Conservation (phyloP, 345 rosid genomes). For the Brassica rapa region DNA sequence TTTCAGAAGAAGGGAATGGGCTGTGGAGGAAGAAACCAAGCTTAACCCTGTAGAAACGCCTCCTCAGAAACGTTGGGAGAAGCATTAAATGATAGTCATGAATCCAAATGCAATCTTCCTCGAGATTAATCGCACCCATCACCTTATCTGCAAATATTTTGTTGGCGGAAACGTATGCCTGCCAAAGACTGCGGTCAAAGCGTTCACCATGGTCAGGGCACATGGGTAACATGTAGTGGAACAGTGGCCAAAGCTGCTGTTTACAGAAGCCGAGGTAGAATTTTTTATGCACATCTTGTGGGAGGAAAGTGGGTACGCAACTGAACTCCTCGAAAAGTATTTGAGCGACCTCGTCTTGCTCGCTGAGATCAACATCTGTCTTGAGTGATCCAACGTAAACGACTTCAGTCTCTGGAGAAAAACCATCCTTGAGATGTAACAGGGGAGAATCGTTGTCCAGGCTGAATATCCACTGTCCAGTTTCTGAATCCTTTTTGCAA, state of each 20-base stretch:
- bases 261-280: slow-evolving; percentile 55
- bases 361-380: slow-evolving; percentile 41
- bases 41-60: slow-evolving; percentile 48
- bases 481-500: slow-evolving; percentile 41
- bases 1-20: slow-evolving; percentile 56
- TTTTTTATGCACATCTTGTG: slow-evolving; percentile 47
- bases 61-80: slow-evolving; percentile 52
- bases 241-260: slow-evolving; percentile 54
- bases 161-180: slow-evolving; percentile 55
- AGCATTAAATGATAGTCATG: slow-evolving; percentile 59
- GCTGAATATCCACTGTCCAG: slow-evolving; percentile 44
- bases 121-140: slow-evolving; percentile 47
- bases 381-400: slow-evolving; percentile 51
- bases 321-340: slow-evolving; percentile 45
- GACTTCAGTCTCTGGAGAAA: slow-evolving; percentile 45
- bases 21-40: slow-evolving; percentile 59
- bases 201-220: slow-evolving; percentile 51
- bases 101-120: slow-evolving; percentile 54
- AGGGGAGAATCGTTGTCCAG: slow-evolving; percentile 46
- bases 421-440: slow-evolving; percentile 51
- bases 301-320: slow-evolving; percentile 52
- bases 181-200: slow-evolving; percentile 48
- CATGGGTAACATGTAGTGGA: slow-evolving; percentile 56
- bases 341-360: slow-evolving; percentile 53
- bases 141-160: slow-evolving; percentile 54